Evolutionary conservation across 441 rosid genomes (phyloP).

Genomic region (Biscutella laevigata): DNA sequence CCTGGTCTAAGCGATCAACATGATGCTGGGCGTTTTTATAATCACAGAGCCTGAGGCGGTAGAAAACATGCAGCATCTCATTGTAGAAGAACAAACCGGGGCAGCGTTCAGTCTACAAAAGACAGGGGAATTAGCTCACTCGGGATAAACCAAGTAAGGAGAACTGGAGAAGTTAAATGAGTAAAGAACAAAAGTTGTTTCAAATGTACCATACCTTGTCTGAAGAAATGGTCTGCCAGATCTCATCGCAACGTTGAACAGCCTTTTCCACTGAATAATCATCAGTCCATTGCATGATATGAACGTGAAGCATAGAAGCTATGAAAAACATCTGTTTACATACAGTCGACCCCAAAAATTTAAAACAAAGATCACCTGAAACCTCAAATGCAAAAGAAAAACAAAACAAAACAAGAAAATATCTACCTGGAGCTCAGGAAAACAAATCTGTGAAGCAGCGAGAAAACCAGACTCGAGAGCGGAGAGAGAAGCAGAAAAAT

Average conservation of each 20-base stretch:
- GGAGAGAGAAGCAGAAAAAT: slow-evolving; percentile 55
- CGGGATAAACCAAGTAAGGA: background rate
- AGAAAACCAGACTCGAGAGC: slow-evolving; percentile 56
- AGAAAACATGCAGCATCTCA: slow-evolving; percentile 84
- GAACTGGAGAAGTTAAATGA: background rate
- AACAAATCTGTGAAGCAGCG: slow-evolving; percentile 52
- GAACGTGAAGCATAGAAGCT: slow-evolving; percentile 76
- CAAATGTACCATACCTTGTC: slow-evolving; percentile 45
- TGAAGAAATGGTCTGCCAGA: slow-evolving; percentile 63
- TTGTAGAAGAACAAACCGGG: slow-evolving; percentile 80
- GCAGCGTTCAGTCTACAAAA: slow-evolving; percentile 51
- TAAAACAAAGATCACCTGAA: background rate
- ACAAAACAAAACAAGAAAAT: background rate
- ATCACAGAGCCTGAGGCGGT: slow-evolving; percentile 73
- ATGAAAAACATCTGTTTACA: slow-evolving; percentile 74
- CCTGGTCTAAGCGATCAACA: slow-evolving; percentile 79
- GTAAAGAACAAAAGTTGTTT: background rate
- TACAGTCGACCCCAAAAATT: background rate
- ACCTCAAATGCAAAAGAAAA: background rate
- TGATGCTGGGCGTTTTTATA: slow-evolving; percentile 80
- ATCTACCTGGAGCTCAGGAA: slow-evolving; percentile 70
- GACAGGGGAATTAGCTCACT: slow-evolving; percentile 2
- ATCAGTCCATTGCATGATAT: slow-evolving; percentile 83
- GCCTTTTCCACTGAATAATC: slow-evolving; percentile 59
- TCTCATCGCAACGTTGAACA: slow-evolving; percentile 54